These are phyloP conservation scores for Knoxia roxburghii DNA, from an alignment of 257 asterid genomes.

Conservation along the genomic window DNA sequence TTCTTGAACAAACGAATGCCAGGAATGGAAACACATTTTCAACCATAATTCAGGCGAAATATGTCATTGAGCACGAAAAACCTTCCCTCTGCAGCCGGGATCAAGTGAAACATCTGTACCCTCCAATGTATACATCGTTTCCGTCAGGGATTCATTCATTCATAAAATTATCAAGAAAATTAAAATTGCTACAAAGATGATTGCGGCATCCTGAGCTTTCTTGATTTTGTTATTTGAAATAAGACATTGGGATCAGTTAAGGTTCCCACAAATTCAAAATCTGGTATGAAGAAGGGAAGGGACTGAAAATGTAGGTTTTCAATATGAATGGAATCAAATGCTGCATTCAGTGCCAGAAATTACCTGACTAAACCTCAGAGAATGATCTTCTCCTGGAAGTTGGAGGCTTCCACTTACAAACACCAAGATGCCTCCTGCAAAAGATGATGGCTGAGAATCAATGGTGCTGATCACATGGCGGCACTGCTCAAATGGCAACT, in stretches of 20 bases:
- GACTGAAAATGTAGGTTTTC: no score
- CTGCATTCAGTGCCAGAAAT: no score
- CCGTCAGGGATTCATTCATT: no score
- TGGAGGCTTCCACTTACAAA: slow-evolving; percentile 59
- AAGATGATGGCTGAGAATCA: slow-evolving; percentile 46
- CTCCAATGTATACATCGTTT: not conserved
- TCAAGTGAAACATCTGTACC: slow-evolving; percentile 58
- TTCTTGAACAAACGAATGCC: not conserved
- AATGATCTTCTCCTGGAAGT: slow-evolving; percentile 43
- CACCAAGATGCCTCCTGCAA: slow-evolving; percentile 41
- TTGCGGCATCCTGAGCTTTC: no score
- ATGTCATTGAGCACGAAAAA: slow-evolving; percentile 56
- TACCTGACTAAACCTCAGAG: slow-evolving; percentile 64
- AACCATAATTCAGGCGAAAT: slow-evolving; percentile 51
- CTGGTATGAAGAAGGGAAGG: no score
- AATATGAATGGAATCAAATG: no score
- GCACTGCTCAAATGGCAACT: slow-evolving; percentile 51
- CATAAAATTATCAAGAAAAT: not conserved
- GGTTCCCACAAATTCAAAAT: no score
- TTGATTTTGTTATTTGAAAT: no score
- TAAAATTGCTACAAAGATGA: no score
- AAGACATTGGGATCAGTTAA: no score
- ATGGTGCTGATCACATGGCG: slow-evolving; percentile 45
- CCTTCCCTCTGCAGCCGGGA: slow-evolving; percentile 38
- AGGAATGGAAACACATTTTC: not conserved